phyloP scores from a whole-genome alignment of 2,329 filamentous ascomycete genomes.

The Exophiala aquamarina region DNA sequence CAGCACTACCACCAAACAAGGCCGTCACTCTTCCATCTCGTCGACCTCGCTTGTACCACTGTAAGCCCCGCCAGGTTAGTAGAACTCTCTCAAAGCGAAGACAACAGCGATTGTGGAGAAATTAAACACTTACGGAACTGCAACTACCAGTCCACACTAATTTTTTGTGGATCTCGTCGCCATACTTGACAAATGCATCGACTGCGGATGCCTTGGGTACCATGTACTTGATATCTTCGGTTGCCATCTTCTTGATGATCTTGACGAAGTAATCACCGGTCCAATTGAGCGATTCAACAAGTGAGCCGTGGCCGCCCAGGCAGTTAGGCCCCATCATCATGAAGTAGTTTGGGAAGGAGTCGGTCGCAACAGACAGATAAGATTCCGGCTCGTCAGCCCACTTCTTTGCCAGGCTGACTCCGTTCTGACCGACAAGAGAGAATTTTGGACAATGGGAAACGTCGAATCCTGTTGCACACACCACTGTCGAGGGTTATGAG shows the following conservation, averaged over 20 bases:
- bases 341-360: slow-evolving; percentile 29
- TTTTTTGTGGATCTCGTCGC: slow-evolving; percentile 48
- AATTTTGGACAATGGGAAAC: slow-evolving; percentile 8
- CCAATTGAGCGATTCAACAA: slow-evolving; percentile 3
- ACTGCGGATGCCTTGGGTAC: slow-evolving; percentile 45
- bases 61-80: too few species aligned
- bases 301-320: slow-evolving; percentile 26
- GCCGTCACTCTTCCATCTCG: slow-evolving; percentile 46
- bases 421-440: slow-evolving; percentile 1
- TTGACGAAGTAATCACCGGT: slow-evolving; percentile 48
- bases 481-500: slow-evolving; percentile 4
- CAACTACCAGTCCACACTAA: slow-evolving; percentile 2
- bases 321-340: slow-evolving; percentile 25
- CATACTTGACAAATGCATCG: slow-evolving; percentile 48
- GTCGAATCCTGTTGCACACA: slow-evolving; percentile 28
- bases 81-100: too few species aligned
- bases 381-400: slow-evolving; percentile 30
- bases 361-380: slow-evolving; percentile 12
- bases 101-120: too few species aligned
- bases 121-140: not conserved
- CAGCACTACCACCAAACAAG: slow-evolving; percentile 41
- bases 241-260: slow-evolving; percentile 50
- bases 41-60: slow-evolving; percentile 51
- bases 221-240: slow-evolving; percentile 31
- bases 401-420: slow-evolving; percentile 25